These are phyloP conservation scores for Ophiostoma fasciatum DNA, from an alignment of 2,329 filamentous ascomycete genomes.

Conservation along the genomic window DNA sequence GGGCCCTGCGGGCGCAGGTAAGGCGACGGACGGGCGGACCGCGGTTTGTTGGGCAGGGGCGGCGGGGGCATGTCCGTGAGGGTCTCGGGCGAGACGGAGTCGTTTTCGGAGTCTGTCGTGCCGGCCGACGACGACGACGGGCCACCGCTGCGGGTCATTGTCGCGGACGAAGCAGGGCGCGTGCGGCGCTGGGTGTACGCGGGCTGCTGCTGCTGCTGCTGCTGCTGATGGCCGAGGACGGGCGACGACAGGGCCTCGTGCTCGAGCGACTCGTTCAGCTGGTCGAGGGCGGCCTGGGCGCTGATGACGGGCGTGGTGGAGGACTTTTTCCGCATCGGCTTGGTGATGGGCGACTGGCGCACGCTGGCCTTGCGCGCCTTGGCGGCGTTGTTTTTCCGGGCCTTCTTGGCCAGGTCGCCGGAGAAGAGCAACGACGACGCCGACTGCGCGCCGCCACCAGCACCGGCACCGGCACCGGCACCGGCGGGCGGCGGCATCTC, in stretches of 20 bases:
- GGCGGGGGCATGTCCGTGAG: slow-evolving; percentile 53
- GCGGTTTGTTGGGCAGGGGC: slow-evolving; percentile 50
- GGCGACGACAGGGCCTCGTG: slow-evolving; percentile 13
- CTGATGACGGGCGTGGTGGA: slow-evolving; percentile 40
- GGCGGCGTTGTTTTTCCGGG: slow-evolving; percentile 33
- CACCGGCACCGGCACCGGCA: too few relatives aligned
- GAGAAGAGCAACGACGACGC: slow-evolving; percentile 3
- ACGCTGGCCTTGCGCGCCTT: slow-evolving; percentile 40
- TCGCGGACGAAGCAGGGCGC: slow-evolving; percentile 11
- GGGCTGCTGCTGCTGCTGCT: slow-evolving; percentile 21
- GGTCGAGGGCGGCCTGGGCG: slow-evolving; percentile 37
- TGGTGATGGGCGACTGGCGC: slow-evolving; percentile 59
- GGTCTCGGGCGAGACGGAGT: slow-evolving; percentile 47
- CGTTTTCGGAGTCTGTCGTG: slow-evolving; percentile 46
- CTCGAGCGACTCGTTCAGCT: slow-evolving; percentile 33
- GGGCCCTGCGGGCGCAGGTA: slow-evolving; percentile 42
- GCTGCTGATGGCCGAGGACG: slow-evolving; percentile 20
- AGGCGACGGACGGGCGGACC: slow-evolving; percentile 51
- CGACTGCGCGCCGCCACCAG: too few relatives aligned
- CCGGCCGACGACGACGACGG: slow-evolving; percentile 22
- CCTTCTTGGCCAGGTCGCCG: slow-evolving; percentile 33
- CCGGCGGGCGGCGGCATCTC: slow-evolving; percentile 23
- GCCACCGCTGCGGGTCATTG: slow-evolving; percentile 13
- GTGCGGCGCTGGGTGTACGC: slow-evolving; percentile 9
- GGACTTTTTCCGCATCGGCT: slow-evolving; percentile 43